A percentile compares a stretch with the other conserved stretches of the same genome.
These are phyloP conservation scores for Penicillium capsulatum DNA, from an alignment of 2,329 filamentous ascomycete genomes.

Conservation along the genomic window DNA sequence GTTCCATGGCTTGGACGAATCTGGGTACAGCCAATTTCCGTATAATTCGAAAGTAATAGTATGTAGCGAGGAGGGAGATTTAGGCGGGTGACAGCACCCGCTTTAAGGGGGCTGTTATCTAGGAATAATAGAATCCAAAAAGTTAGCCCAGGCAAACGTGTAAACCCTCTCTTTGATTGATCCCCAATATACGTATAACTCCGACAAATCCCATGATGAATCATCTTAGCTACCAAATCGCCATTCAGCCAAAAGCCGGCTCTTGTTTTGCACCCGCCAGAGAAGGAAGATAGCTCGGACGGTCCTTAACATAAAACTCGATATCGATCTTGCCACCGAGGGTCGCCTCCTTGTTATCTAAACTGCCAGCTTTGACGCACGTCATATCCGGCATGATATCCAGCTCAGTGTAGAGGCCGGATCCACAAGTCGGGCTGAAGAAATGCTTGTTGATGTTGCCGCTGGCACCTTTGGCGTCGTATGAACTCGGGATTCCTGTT, in stretches of 20 bases:
- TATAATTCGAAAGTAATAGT: too few relatives aligned
- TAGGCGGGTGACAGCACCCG: too few relatives aligned
- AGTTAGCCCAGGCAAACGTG: too few relatives aligned
- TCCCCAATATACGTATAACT: too few relatives aligned
- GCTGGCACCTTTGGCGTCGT: conserved; percentile 46
- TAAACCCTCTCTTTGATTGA: too few relatives aligned
- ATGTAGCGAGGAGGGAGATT: too few relatives aligned
- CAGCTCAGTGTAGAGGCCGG: conserved; percentile 49
- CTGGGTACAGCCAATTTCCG: too few relatives aligned
- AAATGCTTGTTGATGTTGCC: conserved; percentile 56
- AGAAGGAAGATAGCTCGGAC: conserved; percentile 43
- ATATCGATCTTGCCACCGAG: conserved; percentile 44
- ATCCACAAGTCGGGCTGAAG: conserved; percentile 54
- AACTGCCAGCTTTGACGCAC: conserved; percentile 50
- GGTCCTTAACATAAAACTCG: conserved; percentile 53
- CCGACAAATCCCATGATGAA: too few relatives aligned
- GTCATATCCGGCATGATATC: conserved; percentile 52
- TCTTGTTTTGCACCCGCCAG: conserved; percentile 50
- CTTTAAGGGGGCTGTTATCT: too few relatives aligned
- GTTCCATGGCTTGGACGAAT: too few relatives aligned
- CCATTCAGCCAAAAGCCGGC: conserved; percentile 25
- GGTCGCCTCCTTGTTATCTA: conserved; percentile 49
- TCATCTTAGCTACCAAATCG: too few relatives aligned
- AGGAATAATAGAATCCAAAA: too few relatives aligned
- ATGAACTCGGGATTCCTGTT: conserved; percentile 47